Conservation (phyloP, 345 rosid genomes). For the Cardamine chenopodiifolia region DNA sequence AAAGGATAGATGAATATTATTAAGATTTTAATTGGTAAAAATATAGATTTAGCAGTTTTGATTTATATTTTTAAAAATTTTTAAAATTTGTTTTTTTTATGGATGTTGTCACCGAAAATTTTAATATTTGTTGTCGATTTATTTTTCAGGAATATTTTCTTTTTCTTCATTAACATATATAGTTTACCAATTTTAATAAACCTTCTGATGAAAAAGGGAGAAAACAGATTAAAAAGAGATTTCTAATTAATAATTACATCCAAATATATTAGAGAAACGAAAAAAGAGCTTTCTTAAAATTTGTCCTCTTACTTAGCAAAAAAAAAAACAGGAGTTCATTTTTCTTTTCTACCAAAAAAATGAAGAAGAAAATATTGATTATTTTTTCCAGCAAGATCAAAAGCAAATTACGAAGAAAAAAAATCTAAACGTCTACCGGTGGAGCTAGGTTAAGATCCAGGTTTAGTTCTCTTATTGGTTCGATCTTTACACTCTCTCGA, state of each 20-base stretch:
- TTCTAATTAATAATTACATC: constrained; percentile 15
- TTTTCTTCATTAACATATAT: too few relatives aligned
- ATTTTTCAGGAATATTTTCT: too few relatives aligned
- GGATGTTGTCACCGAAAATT: too few relatives aligned
- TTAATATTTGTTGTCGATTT: too few relatives aligned
- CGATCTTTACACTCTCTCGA: constrained; percentile 42
- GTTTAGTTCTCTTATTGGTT: constrained; percentile 43
- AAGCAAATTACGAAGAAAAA: not conserved
- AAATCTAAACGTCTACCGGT: constrained; percentile 57
- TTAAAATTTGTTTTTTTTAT: too few relatives aligned
- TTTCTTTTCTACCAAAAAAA: not conserved
- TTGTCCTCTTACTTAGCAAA: not conserved
- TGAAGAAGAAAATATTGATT: constrained; percentile 9
- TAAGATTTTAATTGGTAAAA: too few relatives aligned
- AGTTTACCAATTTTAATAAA: too few relatives aligned
- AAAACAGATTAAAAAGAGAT: not conserved
- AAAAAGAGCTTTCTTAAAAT: not conserved
- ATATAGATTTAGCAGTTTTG: too few relatives aligned
- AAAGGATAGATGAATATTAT: too few relatives aligned
- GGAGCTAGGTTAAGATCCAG: constrained; percentile 80
- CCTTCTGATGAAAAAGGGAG: too few relatives aligned
- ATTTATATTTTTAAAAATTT: too few relatives aligned
- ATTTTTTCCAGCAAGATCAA: constrained; percentile 6
- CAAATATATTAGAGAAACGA: constrained; percentile 15
- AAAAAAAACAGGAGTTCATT: not conserved